Percentiles rank a stretch among this genome's conserved stretches.
Evolutionary conservation across 2,329 filamentous ascomycete genomes (phyloP).

Genomic region (Curvularia verruculosa): DNA sequence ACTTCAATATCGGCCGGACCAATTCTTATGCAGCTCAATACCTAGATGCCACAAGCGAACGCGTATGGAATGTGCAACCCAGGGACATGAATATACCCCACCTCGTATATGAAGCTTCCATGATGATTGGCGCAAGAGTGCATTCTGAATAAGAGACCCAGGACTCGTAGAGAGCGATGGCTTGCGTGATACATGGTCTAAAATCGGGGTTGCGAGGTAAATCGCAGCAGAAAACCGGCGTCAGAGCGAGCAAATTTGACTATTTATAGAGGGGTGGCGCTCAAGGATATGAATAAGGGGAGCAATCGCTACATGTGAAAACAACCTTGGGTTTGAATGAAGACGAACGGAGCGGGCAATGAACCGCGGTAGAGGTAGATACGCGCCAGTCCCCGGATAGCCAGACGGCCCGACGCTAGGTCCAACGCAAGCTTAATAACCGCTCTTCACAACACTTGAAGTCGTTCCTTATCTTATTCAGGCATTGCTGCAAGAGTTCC

Average conservation of each 20-base stretch:
- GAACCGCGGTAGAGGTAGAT: not conserved
- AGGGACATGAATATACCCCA: not conserved
- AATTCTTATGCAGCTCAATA: not conserved
- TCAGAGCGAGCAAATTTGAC: too few species aligned
- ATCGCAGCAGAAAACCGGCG: not conserved
- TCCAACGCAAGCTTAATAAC: not conserved
- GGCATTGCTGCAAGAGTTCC: not conserved
- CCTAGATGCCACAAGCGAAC: not conserved
- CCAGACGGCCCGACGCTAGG: conserved; percentile 5
- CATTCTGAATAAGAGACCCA: not conserved
- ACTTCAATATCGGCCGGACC: not conserved
- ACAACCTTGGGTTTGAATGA: not conserved
- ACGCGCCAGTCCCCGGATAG: not conserved
- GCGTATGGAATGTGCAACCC: not conserved
- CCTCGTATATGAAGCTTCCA: not conserved
- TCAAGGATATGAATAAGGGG: not conserved
- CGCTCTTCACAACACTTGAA: not conserved
- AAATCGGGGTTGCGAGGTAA: not conserved
- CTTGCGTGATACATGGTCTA: not conserved
- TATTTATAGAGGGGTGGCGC: too few species aligned
- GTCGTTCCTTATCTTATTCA: not conserved
- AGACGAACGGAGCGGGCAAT: not conserved
- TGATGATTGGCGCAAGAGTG: not conserved
- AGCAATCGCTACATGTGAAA: not conserved
- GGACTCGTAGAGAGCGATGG: not conserved